Conservation (phyloP, 1,139 yeast genomes). For the Yamadazyma triangularis region DNA sequence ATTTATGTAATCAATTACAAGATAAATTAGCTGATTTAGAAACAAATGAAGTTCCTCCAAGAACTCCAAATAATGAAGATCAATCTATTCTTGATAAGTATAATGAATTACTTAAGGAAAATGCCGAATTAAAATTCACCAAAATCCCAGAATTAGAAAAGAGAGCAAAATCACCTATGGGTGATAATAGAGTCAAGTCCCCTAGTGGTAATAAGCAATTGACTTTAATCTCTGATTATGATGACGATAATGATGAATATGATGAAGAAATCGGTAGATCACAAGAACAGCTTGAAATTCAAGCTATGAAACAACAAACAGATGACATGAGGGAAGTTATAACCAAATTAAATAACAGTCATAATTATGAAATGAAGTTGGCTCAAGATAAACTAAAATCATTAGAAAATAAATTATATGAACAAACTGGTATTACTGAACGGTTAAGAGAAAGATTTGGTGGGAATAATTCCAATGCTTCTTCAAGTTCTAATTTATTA, state of each 20-base stretch:
- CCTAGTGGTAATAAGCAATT: conserved; percentile 9
- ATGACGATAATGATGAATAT: conserved; percentile 6
- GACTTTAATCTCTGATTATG: conserved; percentile 13
- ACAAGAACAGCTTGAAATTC: conserved; percentile 27
- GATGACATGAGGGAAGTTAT: conserved; percentile 58
- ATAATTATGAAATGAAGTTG: conserved; percentile 31
- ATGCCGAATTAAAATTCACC: conserved; percentile 37
- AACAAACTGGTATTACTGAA: conserved; percentile 30
- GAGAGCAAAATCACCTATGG: conserved; percentile 7
- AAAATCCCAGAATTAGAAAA: conserved; percentile 42
- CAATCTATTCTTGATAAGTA: conserved; percentile 29
- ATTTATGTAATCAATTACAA: conserved; percentile 39
- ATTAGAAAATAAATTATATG: conserved; percentile 36
- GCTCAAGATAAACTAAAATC: conserved; percentile 41
- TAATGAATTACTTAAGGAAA: conserved; percentile 37
- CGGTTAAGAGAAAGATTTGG: conserved; percentile 25
- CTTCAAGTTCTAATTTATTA: conserved; percentile 4
- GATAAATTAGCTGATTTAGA: conserved; percentile 36
- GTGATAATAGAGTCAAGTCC: not conserved
- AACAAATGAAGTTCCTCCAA: conserved; percentile 8
- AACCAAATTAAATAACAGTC: conserved; percentile 31
- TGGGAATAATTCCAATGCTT: conserved; percentile 4
- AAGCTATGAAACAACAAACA: conserved; percentile 45
- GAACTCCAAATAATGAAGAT: conserved; percentile 12
- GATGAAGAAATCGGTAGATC: conserved; percentile 17